Conservation (phyloP, 2,329 filamentous ascomycete species). For the Taxawa tesnikishii region DNA sequence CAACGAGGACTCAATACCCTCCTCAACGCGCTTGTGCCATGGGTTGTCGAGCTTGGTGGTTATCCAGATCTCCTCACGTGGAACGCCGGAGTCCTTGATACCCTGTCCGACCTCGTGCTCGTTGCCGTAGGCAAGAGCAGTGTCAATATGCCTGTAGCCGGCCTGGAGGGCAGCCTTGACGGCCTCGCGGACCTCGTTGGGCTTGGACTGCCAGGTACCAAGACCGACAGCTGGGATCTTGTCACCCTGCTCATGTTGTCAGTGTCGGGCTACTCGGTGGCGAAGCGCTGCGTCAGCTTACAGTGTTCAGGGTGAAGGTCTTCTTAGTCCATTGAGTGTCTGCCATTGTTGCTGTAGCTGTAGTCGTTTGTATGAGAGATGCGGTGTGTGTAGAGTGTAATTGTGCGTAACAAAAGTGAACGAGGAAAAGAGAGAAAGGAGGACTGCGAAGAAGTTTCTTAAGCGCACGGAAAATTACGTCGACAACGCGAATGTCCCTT, state of each 20-base stretch:
- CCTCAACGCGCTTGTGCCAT: conserved; percentile 57
- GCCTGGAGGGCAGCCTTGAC: conserved; percentile 43
- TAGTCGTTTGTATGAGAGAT: conserved; percentile 1
- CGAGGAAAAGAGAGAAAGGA: background rate
- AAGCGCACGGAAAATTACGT: background rate
- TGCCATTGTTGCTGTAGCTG: conserved; percentile 11
- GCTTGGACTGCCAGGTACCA: conserved; percentile 67
- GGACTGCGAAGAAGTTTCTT: background rate
- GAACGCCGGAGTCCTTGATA: conserved; percentile 54
- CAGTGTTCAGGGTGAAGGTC: conserved; percentile 2
- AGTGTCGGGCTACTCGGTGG: conserved; percentile 1
- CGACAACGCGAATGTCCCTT: background rate
- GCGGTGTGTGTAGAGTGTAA: conserved; percentile 8
- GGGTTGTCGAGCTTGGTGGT: conserved; percentile 78
- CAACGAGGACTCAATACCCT: conserved; percentile 49
- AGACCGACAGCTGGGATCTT: conserved; percentile 67
- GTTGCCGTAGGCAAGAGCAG: conserved; percentile 67
- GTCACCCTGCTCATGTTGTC: conserved; percentile 53
- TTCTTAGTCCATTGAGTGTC: conserved; percentile 17
- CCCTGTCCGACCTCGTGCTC: conserved; percentile 61
- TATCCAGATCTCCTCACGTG: conserved; percentile 57
- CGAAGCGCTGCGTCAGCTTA: conserved; percentile 3
- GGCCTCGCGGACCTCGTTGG: conserved; percentile 56
- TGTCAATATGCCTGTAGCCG: conserved; percentile 30
- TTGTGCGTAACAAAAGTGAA: conserved; percentile 1